Base-by-base conservation (phyloP, 352 stramenopile species). In the Blastocystis sp. region DNA sequence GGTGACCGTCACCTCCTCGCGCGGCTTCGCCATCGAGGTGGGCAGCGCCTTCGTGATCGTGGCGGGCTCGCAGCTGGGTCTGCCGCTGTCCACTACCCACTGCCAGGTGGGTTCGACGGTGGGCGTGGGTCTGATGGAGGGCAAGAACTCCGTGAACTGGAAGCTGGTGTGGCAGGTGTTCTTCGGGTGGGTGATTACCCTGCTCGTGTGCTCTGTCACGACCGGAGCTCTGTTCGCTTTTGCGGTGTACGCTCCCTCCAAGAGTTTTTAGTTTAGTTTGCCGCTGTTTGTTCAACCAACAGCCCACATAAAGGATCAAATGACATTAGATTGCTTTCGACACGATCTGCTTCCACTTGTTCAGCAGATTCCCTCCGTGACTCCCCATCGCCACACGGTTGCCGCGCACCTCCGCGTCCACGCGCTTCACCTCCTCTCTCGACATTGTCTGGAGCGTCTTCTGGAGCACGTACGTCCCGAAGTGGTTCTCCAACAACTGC, bases 11-110 rank as follows among this genome's bases (percentile, higher is more conserved):
- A 91, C 90, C 56, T 90, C 91, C 45, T 88, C 91, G 76, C 91
- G 90, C 38, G 91, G 89, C 14, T 92, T 92, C 66, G 90, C 88
- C 43, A 92, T 90, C 11, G 91, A 92, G 86, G 89, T 91, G 10
- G 89, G 89, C 1, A 91, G 90, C 9, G 88, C 90, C 0, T 70
- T 90, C 3, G 91, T 90, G 4, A 89, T 92, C n/a, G 89, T 91
- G 14, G 61, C 91, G 9, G 79, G 78, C 17, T 91, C 90, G 59
- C 62, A 91, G 65, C 41, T 91, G 0, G 76, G 89, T 21, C 60
- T 91, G 14, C 87, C 89, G 0, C 89, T 91, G 60, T 92, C 90
- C 11, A 90, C 90, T 48, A 92, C 90, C 14, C 90, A 92, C 67
- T 92, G 90, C 67, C 88, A 91, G 65, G 90, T 92, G 1, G 90